A percentile compares a stretch with the other conserved stretches of the same genome.
These are phyloP conservation scores for Pythium dissimile DNA, from an alignment of 352 stramenopile species.

Conservation along the genomic window DNA sequence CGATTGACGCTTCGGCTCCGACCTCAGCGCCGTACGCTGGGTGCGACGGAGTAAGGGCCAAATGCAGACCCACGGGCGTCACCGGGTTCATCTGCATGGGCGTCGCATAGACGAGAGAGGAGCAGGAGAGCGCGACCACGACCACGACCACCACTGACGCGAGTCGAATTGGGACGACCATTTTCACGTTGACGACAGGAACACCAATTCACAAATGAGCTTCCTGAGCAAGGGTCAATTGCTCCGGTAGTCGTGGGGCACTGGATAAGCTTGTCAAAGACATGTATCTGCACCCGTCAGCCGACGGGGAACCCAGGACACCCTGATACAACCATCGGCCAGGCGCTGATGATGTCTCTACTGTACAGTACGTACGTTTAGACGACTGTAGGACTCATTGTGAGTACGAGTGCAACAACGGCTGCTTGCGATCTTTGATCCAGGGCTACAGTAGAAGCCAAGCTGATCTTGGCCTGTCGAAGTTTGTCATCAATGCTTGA, in stretches of 20 bases:
- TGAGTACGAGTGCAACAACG: no score
- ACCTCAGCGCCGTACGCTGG: slow-evolving; percentile 9
- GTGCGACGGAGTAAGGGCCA: slow-evolving; percentile 1
- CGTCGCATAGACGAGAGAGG: neutral
- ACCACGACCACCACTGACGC: neutral
- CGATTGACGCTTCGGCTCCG: neutral
- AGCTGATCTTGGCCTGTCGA: no score
- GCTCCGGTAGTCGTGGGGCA: neutral
- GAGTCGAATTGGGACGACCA: slow-evolving; percentile 1
- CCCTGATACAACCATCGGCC: no score
- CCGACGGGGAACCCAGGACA: neutral
- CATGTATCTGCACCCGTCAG: neutral
- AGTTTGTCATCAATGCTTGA: no score
- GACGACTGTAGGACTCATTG: no score
- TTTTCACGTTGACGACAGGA: neutral
- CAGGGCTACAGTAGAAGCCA: no score
- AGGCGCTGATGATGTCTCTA: no score
- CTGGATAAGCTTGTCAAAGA: neutral
- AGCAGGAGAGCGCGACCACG: neutral
- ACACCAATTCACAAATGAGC: slow-evolving; percentile 4
- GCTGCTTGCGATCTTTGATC: no score
- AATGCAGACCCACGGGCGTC: slow-evolving; percentile 2
- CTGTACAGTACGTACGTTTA: no score
- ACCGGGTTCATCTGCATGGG: slow-evolving; percentile 11
- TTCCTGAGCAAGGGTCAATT: no score